Evolutionary conservation across 768 basidiomycete genomes (phyloP).

Genomic region (Pholiota conissans): DNA sequence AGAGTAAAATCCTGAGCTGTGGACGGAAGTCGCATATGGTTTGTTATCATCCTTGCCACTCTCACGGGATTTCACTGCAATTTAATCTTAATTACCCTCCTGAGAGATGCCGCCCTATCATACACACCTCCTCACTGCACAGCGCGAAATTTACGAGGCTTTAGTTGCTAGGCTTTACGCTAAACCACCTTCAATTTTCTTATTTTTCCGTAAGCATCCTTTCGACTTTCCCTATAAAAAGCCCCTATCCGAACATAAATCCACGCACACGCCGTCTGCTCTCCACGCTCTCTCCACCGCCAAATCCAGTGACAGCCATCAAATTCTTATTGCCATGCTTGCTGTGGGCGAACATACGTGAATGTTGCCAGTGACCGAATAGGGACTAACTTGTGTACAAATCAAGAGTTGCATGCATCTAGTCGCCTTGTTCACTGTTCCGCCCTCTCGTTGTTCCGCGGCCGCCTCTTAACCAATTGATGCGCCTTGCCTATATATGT

Average conservation of each 20-base stretch:
- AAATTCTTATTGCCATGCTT: neutral
- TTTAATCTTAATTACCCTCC: neutral
- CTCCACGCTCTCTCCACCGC: neutral
- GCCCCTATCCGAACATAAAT: neutral
- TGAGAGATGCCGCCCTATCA: no score
- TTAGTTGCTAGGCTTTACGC: neutral
- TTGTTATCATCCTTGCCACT: constrained; percentile 1
- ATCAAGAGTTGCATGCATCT: neutral
- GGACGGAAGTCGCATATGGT: neutral
- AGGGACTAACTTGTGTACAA: neutral
- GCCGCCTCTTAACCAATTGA: no score
- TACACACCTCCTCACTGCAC: no score
- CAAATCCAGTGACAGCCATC: neutral
- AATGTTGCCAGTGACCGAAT: neutral
- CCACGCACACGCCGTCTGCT: neutral
- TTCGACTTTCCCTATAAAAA: neutral
- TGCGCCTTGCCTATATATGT: neutral
- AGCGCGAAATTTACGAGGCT: no score
- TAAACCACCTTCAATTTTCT: neutral
- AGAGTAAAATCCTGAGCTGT: neutral
- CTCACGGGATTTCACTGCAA: constrained; percentile 1
- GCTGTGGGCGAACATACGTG: neutral
- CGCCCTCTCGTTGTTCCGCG: neutral
- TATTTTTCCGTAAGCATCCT: neutral
- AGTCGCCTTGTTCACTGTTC: neutral